phyloP scores from a whole-genome alignment of 2,329 filamentous ascomycete genomes.

The Aspergillus japonicus region DNA sequence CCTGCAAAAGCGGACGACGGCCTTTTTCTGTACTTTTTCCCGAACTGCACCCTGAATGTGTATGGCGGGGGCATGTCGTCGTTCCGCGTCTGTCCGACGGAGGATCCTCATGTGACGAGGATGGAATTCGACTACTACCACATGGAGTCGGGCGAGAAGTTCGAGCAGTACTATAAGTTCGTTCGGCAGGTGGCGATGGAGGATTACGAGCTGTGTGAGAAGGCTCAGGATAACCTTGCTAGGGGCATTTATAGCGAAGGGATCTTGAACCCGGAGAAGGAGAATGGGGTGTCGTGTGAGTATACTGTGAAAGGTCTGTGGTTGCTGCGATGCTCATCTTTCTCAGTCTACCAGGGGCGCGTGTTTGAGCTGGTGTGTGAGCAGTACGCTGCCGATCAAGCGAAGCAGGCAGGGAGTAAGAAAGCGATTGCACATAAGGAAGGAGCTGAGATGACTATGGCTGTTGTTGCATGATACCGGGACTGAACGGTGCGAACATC shows the following conservation, averaged over 20 bases:
- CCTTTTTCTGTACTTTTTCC: constrained; percentile 59
- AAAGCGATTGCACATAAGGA: constrained; percentile 3
- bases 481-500: background rate
- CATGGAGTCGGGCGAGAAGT: constrained; percentile 50
- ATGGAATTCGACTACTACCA: constrained; percentile 64
- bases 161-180: constrained; percentile 58
- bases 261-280: constrained; percentile 56
- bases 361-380: constrained; percentile 47
- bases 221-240: constrained; percentile 54
- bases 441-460: background rate
- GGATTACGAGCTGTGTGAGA: constrained; percentile 59
- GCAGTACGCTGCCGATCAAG: constrained; percentile 42
- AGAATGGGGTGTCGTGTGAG: constrained; percentile 55
- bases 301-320: constrained; percentile 4
- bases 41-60: constrained; percentile 56
- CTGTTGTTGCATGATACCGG: background rate
- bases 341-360: constrained; percentile 47
- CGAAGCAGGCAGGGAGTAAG: constrained; percentile 7
- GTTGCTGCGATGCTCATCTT: background rate
- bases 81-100: constrained; percentile 55
- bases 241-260: constrained; percentile 56
- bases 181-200: constrained; percentile 57
- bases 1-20: constrained; percentile 55
- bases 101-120: constrained; percentile 49
- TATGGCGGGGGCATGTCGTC: constrained; percentile 60